These are phyloP conservation scores for Kwoniella europaea DNA, from an alignment of 768 basidiomycete genomes.

Conservation along the genomic window DNA sequence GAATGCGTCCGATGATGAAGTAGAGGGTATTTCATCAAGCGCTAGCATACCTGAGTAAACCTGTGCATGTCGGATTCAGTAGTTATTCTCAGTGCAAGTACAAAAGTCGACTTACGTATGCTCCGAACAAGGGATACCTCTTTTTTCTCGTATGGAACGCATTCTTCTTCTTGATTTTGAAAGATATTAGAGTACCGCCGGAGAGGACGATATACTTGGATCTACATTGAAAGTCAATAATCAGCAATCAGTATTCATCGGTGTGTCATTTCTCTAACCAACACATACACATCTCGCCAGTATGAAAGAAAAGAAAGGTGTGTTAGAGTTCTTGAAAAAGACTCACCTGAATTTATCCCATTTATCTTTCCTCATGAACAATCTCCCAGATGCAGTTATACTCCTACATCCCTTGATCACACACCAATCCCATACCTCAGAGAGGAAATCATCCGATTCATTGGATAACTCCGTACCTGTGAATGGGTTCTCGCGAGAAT, in stretches of 20 bases:
- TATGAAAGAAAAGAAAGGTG: too few species aligned
- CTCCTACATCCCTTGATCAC: constrained; percentile 77
- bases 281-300: too few species aligned
- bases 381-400: constrained; percentile 72
- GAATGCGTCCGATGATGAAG: constrained; percentile 39
- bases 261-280: too few species aligned
- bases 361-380: constrained; percentile 73
- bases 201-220: constrained; percentile 73
- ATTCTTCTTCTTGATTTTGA: constrained; percentile 67
- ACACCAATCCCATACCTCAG: constrained; percentile 84
- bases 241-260: not conserved
- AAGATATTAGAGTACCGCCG: constrained; percentile 74
- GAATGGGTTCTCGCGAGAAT: constrained; percentile 30
- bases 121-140: constrained; percentile 53
- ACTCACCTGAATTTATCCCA: constrained; percentile 79
- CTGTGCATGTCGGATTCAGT: constrained; percentile 62
- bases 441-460: constrained; percentile 60
- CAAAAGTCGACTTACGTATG: constrained; percentile 49
- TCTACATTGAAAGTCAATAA: constrained; percentile 60
- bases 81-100: constrained; percentile 40
- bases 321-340: not conserved
- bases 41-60: constrained; percentile 86
- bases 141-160: constrained; percentile 66
- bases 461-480: constrained; percentile 35
- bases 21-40: constrained; percentile 45